Conservation (phyloP, 129 eudicot species). For the Arctium minus region DNA sequence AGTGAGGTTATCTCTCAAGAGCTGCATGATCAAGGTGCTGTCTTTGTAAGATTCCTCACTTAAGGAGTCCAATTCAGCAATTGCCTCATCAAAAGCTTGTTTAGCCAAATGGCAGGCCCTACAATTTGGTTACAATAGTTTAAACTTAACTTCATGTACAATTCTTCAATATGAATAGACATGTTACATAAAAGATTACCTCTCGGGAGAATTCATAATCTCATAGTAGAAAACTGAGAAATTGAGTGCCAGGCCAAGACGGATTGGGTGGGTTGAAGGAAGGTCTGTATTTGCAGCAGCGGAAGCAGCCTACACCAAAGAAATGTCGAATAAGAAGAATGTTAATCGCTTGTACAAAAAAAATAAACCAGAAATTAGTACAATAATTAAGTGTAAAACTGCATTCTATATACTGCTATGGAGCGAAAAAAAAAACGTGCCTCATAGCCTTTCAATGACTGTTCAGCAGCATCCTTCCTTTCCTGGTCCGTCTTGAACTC, state of each 20-base stretch:
- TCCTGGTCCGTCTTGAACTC: conserved; percentile 87
- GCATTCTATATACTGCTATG: neutral
- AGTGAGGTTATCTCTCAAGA: conserved; percentile 95
- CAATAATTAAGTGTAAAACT: neutral
- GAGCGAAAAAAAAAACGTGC: conserved; percentile 39
- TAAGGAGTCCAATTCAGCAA: conserved; percentile 90
- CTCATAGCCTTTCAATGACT: conserved; percentile 92
- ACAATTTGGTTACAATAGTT: conserved; percentile 16
- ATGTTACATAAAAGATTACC: conserved; percentile 35
- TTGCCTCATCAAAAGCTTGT: conserved; percentile 99
- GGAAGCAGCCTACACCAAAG: conserved; percentile 67
- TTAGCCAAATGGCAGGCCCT: conserved; percentile 99
- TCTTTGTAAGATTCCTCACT: conserved; percentile 98
- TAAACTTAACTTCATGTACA: neutral
- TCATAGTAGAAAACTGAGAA: conserved; percentile 97
- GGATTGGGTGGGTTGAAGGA: conserved; percentile 97
- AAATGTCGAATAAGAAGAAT: neutral
- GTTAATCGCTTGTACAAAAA: neutral
- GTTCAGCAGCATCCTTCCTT: conserved; percentile 85
- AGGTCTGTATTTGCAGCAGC: conserved; percentile 86
- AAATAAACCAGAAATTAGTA: neutral
- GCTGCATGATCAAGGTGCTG: conserved; percentile 97
- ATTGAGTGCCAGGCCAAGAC: conserved; percentile 96
- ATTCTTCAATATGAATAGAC: neutral
- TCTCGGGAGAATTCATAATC: conserved; percentile 94